Conservation (phyloP, 305 asterid species). For the Fraxinus nigra region DNA sequence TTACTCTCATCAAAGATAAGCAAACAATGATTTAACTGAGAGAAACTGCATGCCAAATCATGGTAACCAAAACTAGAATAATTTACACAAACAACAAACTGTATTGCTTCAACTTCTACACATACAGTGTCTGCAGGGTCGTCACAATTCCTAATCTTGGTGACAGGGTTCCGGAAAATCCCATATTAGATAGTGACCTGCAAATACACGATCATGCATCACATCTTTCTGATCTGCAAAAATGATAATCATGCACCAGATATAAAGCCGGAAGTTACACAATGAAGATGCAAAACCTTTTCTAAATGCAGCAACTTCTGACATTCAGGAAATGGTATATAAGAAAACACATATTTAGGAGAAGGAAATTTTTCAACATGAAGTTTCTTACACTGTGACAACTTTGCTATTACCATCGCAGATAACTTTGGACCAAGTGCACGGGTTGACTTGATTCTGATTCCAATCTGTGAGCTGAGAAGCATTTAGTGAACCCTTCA, state of each 20-base stretch:
- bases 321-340: background rate
- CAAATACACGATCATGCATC: constrained; percentile 1
- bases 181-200: constrained; percentile 89
- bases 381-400: constrained; percentile 60
- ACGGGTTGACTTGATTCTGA: constrained; percentile 75
- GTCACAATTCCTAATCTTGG: constrained; percentile 63
- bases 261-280: background rate
- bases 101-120: constrained; percentile 23
- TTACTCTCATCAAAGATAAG: background rate
- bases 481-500: constrained; percentile 69
- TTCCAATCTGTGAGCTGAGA: constrained; percentile 88
- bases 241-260: background rate
- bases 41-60: background rate
- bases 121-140: constrained; percentile 71
- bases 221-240: background rate
- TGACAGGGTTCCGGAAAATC: constrained; percentile 79
- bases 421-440: constrained; percentile 85
- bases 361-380: background rate
- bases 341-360: background rate
- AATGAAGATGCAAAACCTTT: background rate
- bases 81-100: constrained; percentile 16
- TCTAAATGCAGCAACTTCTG: background rate
- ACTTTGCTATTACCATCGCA: constrained; percentile 62
- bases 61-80: constrained; percentile 11
- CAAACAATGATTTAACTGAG: background rate